Conservation (phyloP, 2,329 filamentous ascomycete genomes). For the Venturia nashicola region DNA sequence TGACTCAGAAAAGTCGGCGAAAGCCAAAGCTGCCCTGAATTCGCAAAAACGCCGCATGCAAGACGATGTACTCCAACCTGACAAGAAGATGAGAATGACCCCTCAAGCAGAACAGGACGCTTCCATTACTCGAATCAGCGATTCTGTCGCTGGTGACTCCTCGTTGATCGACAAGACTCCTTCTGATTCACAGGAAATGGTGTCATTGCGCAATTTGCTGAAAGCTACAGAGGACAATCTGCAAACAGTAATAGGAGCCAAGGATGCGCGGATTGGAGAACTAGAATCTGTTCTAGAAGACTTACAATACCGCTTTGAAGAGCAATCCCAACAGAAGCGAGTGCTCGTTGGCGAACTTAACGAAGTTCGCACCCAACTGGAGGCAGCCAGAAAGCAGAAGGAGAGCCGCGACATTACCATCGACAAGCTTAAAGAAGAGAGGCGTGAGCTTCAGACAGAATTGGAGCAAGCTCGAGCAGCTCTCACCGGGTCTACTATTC, state of each 20-base stretch:
- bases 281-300: not conserved
- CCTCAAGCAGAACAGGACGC: conserved; percentile 7
- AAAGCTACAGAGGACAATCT: conserved; percentile 4
- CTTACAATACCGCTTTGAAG: conserved; percentile 7
- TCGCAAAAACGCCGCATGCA: conserved; percentile 2
- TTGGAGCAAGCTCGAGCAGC: not conserved
- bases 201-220: not conserved
- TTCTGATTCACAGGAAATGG: not conserved
- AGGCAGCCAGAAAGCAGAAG: not conserved
- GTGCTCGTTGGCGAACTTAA: not conserved
- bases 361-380: not conserved
- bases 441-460: not conserved
- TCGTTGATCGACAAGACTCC: conserved; percentile 2
- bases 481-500: conserved; percentile 3
- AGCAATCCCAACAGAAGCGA: conserved; percentile 2
- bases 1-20: conserved; percentile 6
- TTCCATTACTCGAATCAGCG: conserved; percentile 6
- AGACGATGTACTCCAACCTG: conserved; percentile 1
- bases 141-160: not conserved
- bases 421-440: conserved; percentile 7
- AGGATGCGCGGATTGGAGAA: not conserved
- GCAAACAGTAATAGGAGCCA: not conserved
- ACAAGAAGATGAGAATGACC: conserved; percentile 8
- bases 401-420: not conserved
- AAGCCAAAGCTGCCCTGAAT: conserved; percentile 2